phyloP scores from a whole-genome alignment of 441 rosid genomes.

The Erodium texanum region DNA sequence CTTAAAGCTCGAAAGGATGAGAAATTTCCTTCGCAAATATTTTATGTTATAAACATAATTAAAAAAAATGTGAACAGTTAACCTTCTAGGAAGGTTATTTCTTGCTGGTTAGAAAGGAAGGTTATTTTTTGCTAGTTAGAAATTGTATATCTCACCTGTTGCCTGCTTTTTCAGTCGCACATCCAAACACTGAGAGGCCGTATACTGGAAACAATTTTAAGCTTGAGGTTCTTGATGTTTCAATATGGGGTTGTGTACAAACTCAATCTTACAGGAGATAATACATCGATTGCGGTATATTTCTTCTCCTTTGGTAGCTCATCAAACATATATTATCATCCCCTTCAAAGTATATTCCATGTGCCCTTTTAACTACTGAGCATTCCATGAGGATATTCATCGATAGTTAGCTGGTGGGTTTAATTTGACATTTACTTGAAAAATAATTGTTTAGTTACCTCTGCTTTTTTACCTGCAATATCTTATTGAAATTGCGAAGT shows the following conservation, averaged over 20 bases:
- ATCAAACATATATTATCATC: constrained; percentile 8
- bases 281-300: constrained; percentile 63
- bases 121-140: constrained; percentile 1
- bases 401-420: not conserved
- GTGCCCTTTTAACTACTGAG: constrained; percentile 1
- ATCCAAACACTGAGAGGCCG: constrained; percentile 80
- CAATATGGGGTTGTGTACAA: constrained; percentile 96
- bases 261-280: constrained; percentile 41
- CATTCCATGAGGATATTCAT: not conserved
- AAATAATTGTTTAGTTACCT: not conserved
- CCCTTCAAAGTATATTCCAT: not conserved
- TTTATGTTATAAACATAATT: not conserved
- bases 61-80: not conserved
- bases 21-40: not conserved
- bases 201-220: constrained; percentile 77
- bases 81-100: not conserved
- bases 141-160: constrained; percentile 8
- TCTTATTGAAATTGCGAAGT: too few species aligned
- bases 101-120: not conserved
- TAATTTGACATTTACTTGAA: not conserved
- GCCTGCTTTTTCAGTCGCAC: constrained; percentile 50
- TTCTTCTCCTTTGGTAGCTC: constrained; percentile 1
- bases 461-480: not conserved
- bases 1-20: not conserved
- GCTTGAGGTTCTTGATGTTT: constrained; percentile 81